These are phyloP conservation scores for Populus simonii DNA, from an alignment of 345 rosid genomes.

Conservation along the genomic window DNA sequence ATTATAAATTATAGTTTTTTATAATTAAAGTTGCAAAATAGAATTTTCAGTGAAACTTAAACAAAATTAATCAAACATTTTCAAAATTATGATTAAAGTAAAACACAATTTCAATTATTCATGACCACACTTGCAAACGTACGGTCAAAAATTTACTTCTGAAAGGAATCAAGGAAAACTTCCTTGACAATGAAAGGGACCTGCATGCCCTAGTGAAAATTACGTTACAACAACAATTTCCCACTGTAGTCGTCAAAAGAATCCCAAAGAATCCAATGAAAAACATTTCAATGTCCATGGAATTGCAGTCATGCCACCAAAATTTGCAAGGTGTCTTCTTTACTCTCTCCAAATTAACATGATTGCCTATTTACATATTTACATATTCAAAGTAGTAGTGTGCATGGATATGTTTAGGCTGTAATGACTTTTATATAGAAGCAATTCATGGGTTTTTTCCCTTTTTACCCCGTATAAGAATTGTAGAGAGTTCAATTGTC, in stretches of 20 bases:
- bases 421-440: background rate
- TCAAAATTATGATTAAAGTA: too few relatives aligned
- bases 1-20: too few relatives aligned
- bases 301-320: too few relatives aligned
- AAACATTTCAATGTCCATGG: background rate
- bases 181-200: background rate
- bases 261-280: background rate
- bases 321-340: background rate
- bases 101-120: too few relatives aligned
- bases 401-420: background rate
- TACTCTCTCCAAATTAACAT: background rate
- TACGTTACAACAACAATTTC: background rate
- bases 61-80: too few relatives aligned
- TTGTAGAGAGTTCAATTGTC: conserved; percentile 34
- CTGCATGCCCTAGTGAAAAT: background rate
- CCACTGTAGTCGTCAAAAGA: background rate
- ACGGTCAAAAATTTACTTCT: background rate
- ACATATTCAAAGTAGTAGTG: too few relatives aligned
- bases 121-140: too few relatives aligned
- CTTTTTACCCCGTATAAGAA: background rate
- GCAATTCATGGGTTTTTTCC: background rate
- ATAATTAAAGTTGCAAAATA: too few relatives aligned
- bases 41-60: too few relatives aligned
- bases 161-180: background rate
- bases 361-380: background rate